Percentiles rank a stretch among this genome's conserved stretches.
These are phyloP conservation scores for Histomonas meleagridis DNA, from an alignment of 208 protist species.

Conservation along the genomic window DNA sequence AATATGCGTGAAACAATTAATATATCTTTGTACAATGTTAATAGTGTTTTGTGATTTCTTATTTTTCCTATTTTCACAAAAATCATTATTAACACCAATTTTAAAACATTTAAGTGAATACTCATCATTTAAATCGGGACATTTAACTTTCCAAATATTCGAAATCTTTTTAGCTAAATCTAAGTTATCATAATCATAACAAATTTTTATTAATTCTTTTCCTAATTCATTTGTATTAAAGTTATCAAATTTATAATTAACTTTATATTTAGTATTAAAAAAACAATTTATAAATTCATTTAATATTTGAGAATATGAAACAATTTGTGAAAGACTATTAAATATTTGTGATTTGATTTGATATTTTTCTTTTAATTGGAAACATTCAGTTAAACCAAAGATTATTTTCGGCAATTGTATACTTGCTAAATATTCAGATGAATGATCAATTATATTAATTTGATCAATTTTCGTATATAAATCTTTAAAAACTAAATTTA, in stretches of 20 bases:
- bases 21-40: neutral
- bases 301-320: neutral
- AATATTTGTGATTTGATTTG: neutral
- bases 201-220: neutral
- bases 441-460: neutral
- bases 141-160: neutral
- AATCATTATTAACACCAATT: neutral
- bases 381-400: neutral
- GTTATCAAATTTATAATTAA: neutral
- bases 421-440: neutral
- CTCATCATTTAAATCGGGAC: neutral
- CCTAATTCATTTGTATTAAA: neutral
- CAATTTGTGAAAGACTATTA: neutral
- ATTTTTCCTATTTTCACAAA: neutral
- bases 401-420: neutral
- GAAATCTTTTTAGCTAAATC: neutral
- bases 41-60: neutral
- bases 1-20: neutral
- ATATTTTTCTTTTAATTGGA: neutral
- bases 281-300: neutral
- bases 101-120: neutral
- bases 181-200: neutral
- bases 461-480: neutral
- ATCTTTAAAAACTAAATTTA: neutral
- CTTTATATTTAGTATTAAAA: neutral